Percentiles rank a stretch among this genome's conserved stretches.
These are phyloP conservation scores for Vaccinium corymbosum DNA, from an alignment of 148 eudicot genomes.

Conservation along the genomic window DNA sequence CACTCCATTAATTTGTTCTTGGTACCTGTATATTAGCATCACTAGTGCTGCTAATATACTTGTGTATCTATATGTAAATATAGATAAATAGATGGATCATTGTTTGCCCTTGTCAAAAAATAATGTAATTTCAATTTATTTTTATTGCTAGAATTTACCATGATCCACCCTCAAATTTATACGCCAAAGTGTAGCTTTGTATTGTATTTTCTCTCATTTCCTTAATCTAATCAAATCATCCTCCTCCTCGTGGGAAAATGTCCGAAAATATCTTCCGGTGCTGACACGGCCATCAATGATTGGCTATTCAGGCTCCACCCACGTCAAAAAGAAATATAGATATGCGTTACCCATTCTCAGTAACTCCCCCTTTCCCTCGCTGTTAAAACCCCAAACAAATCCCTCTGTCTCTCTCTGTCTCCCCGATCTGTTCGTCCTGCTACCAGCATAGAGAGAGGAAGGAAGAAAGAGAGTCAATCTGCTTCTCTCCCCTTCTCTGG, in stretches of 20 bases:
- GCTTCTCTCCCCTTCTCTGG: conserved; percentile 5
- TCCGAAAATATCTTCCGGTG: not conserved
- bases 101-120: no score
- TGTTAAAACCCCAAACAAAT: not conserved
- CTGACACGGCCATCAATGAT: not conserved
- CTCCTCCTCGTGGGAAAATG: not conserved
- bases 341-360: not conserved
- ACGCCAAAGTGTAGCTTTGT: no score
- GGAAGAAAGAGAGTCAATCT: not conserved
- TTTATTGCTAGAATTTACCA: no score
- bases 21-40: no score
- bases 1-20: no score
- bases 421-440: conserved; percentile 17
- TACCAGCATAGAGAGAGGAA: conserved; percentile 6
- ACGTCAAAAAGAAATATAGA: not conserved
- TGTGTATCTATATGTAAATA: no score
- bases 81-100: no score
- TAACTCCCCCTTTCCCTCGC: not conserved
- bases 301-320: not conserved
- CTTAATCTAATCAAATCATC: no score
- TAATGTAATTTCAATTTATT: no score
- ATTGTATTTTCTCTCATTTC: no score
- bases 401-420: not conserved
- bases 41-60: no score
- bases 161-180: no score